Percentiles rank a stretch among this genome's conserved stretches.
These are phyloP conservation scores for Talaromyces proteolyticus DNA, from an alignment of 495 filamentous ascomycete species.

Conservation along the genomic window DNA sequence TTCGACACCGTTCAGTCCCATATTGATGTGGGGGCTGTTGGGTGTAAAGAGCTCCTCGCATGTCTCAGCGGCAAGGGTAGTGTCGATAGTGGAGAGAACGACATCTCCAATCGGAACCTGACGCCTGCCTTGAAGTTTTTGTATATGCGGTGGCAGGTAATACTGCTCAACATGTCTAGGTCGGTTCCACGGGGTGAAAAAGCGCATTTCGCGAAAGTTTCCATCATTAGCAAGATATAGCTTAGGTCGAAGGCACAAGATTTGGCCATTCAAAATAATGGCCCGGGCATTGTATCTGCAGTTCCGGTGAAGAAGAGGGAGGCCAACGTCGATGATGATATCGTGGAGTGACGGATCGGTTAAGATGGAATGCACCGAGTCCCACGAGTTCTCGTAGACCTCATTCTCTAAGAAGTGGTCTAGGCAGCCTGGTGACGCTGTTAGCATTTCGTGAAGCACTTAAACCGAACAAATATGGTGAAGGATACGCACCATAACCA, in stretches of 20 bases:
- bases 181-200: slow-evolving; percentile 64
- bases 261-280: slow-evolving; percentile 60
- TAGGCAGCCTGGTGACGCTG: too few species aligned
- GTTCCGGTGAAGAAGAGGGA: slow-evolving; percentile 49
- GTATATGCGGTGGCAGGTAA: slow-evolving; percentile 61
- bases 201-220: slow-evolving; percentile 64
- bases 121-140: slow-evolving; percentile 52
- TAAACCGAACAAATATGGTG: slow-evolving; percentile 61
- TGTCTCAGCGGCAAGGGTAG: slow-evolving; percentile 65
- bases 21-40: slow-evolving; percentile 36
- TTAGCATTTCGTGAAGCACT: too few species aligned
- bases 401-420: slow-evolving; percentile 30
- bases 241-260: slow-evolving; percentile 76
- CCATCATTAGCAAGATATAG: slow-evolving; percentile 78
- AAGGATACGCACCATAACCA: slow-evolving; percentile 70
- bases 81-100: slow-evolving; percentile 67
- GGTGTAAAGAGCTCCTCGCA: slow-evolving; percentile 80
- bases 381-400: slow-evolving; percentile 62
- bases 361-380: slow-evolving; percentile 63
- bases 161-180: slow-evolving; percentile 62
- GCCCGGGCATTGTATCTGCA: slow-evolving; percentile 70
- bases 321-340: slow-evolving; percentile 75
- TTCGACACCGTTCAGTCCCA: slow-evolving; percentile 57
- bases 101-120: slow-evolving; percentile 73
- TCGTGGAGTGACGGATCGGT: slow-evolving; percentile 58